Base-by-base conservation (phyloP, 139 green algal genomes). In the Marvania coccoides region DNA sequence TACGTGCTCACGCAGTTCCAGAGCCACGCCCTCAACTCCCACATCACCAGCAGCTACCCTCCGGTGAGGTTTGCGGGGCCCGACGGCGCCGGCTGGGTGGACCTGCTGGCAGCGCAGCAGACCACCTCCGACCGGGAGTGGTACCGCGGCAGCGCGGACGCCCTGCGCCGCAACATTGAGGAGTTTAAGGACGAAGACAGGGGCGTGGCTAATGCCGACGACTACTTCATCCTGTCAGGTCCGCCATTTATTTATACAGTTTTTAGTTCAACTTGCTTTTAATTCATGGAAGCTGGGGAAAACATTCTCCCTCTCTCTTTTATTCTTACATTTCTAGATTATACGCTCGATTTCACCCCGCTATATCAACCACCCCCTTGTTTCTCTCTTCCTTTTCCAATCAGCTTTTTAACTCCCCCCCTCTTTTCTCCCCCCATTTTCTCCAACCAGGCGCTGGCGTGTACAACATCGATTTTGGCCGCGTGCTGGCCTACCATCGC, bases 1-100 rank as follows among this genome's bases (percentile, higher is more conserved):
- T 84, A 84, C 38, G 77, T 86, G 29, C 63, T 86, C 42, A 86
- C 80, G 10, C 80, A 86, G 66, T 86, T 82, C 69, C 80, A 86
- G 47, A 77, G 64, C n/a, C 70, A 82, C 65, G 64, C 38, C 3
- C 66, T 86, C 2, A 84, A 86, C 58, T 75, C 69, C 24, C 76
- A 86, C 58, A 72, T 86, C 34, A 54, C 61, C 29, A 48, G 38
- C 3, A 65, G 34, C 40, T 86, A 86, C 61, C 80, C 80, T 13
- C 80, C 80, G 31, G 54, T 66, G 5, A 58, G 66, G 9, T 80
- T 86, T 59, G 80, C 72, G 5, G 58, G 53, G 13, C 65, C 65
- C 4, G 39, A 65, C 53, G 37, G 59, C 31, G 65, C 70, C 30
- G 69, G 67, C 33, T 86, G 72, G 66, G 80, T 86, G 57, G 80